These are phyloP conservation scores for Pythium vanterpoolii DNA, from an alignment of 352 stramenopile species.

Conservation along the genomic window DNA sequence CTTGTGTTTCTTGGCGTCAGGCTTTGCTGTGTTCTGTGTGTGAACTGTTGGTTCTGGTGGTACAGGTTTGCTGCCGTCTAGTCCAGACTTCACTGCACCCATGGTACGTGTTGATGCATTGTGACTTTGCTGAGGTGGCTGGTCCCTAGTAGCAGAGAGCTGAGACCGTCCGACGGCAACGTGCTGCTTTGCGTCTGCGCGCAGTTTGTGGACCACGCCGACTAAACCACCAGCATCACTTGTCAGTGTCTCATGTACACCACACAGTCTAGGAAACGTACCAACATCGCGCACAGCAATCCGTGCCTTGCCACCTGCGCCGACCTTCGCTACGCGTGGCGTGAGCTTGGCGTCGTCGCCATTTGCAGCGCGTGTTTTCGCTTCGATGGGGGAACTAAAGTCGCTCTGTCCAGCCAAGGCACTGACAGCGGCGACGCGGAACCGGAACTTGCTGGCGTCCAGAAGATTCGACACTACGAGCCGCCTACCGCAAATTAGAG, in stretches of 20 bases:
- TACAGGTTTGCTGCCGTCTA: background rate
- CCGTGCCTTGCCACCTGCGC: background rate
- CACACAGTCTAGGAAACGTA: background rate
- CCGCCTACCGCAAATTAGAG: background rate
- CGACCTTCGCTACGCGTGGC: too few relatives aligned
- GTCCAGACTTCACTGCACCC: background rate
- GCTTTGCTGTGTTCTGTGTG: background rate
- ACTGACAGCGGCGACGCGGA: slow-evolving; percentile 21
- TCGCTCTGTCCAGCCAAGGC: slow-evolving; percentile 15
- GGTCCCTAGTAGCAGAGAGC: too few relatives aligned
- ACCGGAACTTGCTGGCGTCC: slow-evolving; percentile 25
- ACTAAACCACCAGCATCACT: background rate
- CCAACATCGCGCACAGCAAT: background rate
- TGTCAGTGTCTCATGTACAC: background rate
- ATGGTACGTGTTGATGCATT: background rate
- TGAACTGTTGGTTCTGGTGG: background rate
- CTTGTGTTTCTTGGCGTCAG: background rate
- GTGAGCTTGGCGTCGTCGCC: background rate
- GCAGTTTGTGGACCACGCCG: background rate
- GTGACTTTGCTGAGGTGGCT: background rate
- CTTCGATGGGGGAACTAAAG: slow-evolving; percentile 15
- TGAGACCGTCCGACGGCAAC: too few relatives aligned
- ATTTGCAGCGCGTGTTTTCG: background rate
- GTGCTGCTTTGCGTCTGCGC: background rate
- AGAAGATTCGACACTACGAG: slow-evolving; percentile 20